A percentile compares a stretch with the other conserved stretches of the same genome.
Conservation (phyloP, 202 grass and related monocot species). For the Bolboschoenoplectus hybrid region DNA sequence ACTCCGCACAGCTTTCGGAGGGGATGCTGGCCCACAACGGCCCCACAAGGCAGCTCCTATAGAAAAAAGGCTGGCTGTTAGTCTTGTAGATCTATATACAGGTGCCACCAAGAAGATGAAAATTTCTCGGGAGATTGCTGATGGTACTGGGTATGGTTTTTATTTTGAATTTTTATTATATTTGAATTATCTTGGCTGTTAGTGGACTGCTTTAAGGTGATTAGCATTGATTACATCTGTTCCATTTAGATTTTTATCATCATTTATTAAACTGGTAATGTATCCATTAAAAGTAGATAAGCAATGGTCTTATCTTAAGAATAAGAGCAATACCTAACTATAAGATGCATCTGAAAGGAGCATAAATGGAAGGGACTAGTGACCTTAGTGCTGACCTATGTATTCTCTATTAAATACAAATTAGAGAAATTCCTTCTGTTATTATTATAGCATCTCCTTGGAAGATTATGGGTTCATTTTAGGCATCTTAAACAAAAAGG, state of each 20-base stretch:
- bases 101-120: conserved; percentile 95
- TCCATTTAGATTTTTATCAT: neutral
- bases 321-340: neutral
- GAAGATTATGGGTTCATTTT: neutral
- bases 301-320: neutral
- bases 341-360: neutral
- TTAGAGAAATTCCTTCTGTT: neutral
- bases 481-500: neutral
- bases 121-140: conserved; percentile 78
- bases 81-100: conserved; percentile 78
- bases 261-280: neutral
- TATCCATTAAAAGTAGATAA: neutral
- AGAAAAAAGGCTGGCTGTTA: conserved; percentile 72
- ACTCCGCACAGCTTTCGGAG: conserved; percentile 48
- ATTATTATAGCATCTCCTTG: neutral
- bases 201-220: neutral
- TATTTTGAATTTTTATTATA: conserved; percentile 7
- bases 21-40: conserved; percentile 46
- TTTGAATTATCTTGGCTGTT: neutral
- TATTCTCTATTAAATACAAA: neutral
- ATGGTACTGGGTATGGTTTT: conserved; percentile 61
- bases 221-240: neutral
- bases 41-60: conserved; percentile 60
- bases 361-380: neutral
- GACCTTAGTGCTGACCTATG: neutral